Percentiles rank a stretch among this genome's conserved stretches.
Conservation (phyloP, 371 early-diverging fungal genomes). For the Mucor piriformis region DNA sequence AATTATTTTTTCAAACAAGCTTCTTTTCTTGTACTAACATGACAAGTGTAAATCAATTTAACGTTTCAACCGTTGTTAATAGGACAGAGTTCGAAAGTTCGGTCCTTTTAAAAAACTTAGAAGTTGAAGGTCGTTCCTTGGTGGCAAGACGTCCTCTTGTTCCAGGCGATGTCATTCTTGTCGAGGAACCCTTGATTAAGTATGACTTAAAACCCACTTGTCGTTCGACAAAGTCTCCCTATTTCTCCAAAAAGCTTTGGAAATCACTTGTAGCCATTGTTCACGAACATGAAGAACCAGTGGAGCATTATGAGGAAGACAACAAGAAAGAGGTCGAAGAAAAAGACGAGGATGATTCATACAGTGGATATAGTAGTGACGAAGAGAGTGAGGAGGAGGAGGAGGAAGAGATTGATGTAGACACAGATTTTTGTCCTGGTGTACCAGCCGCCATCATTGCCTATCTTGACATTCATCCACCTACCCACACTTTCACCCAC, state of each 20-base stretch:
- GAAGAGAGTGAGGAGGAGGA: slow-evolving; percentile 23
- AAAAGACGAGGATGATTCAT: slow-evolving; percentile 10
- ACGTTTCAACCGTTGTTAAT: slow-evolving; percentile 42
- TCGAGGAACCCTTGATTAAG: slow-evolving; percentile 42
- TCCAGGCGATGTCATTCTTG: slow-evolving; percentile 42
- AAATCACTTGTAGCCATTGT: slow-evolving; percentile 24
- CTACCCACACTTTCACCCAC: slow-evolving; percentile 9
- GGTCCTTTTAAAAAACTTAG: slow-evolving; percentile 35
- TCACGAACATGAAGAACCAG: slow-evolving; percentile 16
- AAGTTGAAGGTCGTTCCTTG: slow-evolving; percentile 41
- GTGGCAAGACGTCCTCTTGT: slow-evolving; percentile 31
- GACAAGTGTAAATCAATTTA: slow-evolving; percentile 30
- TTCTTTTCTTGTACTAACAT: slow-evolving; percentile 4
- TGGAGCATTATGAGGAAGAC: neutral
- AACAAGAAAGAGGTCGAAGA: neutral
- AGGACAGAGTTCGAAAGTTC: slow-evolving; percentile 28
- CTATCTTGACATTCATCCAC: slow-evolving; percentile 33
- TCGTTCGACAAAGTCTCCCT: slow-evolving; percentile 46
- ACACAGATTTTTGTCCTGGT: slow-evolving; percentile 45
- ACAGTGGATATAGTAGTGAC: slow-evolving; percentile 13
- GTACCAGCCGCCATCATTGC: slow-evolving; percentile 55
- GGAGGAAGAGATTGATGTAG: slow-evolving; percentile 7
- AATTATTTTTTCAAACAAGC: slow-evolving; percentile 8
- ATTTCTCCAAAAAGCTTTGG: slow-evolving; percentile 45
- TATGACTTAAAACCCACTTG: slow-evolving; percentile 42